Base-by-base conservation (phyloP, 306 rosid genomes). In the Castanea sativa region DNA sequence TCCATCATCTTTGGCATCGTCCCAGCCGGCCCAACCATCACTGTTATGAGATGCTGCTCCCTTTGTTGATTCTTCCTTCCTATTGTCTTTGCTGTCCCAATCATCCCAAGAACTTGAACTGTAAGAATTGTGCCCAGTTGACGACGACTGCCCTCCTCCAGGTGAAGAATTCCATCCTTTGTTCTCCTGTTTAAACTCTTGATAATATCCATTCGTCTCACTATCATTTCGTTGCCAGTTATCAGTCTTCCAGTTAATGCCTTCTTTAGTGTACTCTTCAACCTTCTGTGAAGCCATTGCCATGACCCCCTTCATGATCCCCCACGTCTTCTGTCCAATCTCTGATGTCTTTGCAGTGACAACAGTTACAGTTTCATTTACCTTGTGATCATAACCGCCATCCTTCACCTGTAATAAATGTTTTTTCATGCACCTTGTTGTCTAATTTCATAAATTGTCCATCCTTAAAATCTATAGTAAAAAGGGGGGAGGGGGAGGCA, bases 11-110 rank as follows among this genome's bases (percentile, higher is more conserved):
- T 92, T 95, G 55, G 79, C 88, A 78, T 91, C 95, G 84, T 93
- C 99, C 99, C 99, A 96, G 51, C 98, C 99, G 81, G 98, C 94
- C 99, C 99, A 96, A 82, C 78, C 87, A 79, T 96, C 99, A 81
- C 38, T 83, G 53, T 85, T 80, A 73, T 76, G 83, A 55, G 96
- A 55, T 73, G 89, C 82, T 45, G 83, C 82, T 79, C 71, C 91
- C 88, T 89, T 90, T 49, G 89, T 84, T 57, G 91, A 61, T 77
- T 87, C 96, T 87, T 88, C 90, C 80, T 89, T 94, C 76, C 87
- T 82, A n/a, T 79, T 73, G 84, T 89, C 91, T 69, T 87, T 87
- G 58, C 76, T 81, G 85, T 85, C 97, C 94, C 94, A 91, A 82
- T 90, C 94, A 82, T 90, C 94, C 98, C 98, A 93, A 43, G 97